Percentiles rank a stretch among this genome's conserved stretches.
Conservation (phyloP, 148 eudicot species). For the Heliosperma pusillum region DNA sequence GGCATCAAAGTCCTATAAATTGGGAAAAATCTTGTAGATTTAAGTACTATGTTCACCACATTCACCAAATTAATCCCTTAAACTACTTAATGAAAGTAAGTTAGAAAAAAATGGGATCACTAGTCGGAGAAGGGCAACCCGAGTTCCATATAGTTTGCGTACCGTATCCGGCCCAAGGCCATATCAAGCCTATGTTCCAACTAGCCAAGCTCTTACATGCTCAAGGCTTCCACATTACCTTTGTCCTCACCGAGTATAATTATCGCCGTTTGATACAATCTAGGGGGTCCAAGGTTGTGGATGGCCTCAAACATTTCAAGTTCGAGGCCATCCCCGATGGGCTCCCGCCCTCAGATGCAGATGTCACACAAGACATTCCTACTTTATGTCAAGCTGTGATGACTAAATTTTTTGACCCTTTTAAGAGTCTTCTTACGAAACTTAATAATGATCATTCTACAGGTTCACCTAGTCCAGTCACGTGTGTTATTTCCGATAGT, state of each 20-base stretch:
- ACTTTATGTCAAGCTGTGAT: conserved; percentile 15
- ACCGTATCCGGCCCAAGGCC: conserved; percentile 32
- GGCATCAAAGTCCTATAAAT: not conserved
- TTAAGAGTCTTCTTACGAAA: conserved; percentile 26
- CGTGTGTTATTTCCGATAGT: conserved; percentile 31
- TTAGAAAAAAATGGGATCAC: conserved; percentile 17
- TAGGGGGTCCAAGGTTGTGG: conserved; percentile 8
- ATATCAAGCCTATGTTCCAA: conserved; percentile 25
- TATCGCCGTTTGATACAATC: conserved; percentile 25
- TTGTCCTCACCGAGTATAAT: conserved; percentile 33
- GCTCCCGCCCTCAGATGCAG: conserved; percentile 31
- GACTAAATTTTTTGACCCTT: conserved; percentile 15
- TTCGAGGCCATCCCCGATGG: conserved; percentile 32
- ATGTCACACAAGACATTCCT: conserved; percentile 39
- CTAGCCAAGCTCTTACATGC: conserved; percentile 29
- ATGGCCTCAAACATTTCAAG: conserved; percentile 25
- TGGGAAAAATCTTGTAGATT: not conserved
- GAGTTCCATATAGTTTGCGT: conserved; percentile 26
- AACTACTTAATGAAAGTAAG: not conserved
- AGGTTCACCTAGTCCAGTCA: conserved; percentile 22
- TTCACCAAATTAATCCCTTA: not conserved
- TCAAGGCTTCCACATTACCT: conserved; percentile 37
- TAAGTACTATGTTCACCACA: not conserved
- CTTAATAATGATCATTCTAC: conserved; percentile 10
- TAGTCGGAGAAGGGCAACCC: not conserved